These are phyloP conservation scores for Axilococcus clingmanii DNA, from an alignment of 139 green algal genomes.

Conservation along the genomic window DNA sequence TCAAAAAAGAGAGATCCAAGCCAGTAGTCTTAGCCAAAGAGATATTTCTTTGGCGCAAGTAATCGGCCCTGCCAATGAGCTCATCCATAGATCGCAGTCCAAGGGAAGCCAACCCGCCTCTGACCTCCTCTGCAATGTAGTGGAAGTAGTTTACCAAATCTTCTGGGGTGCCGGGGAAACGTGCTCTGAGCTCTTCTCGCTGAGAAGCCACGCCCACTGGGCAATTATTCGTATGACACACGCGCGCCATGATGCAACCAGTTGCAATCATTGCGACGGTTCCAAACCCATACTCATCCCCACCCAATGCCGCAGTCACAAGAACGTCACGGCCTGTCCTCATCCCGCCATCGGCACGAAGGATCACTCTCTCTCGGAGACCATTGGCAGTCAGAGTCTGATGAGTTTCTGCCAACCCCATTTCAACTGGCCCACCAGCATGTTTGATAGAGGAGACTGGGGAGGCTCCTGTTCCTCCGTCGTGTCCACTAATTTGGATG, in stretches of 20 bases:
- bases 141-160: conserved; percentile 96
- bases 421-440: conserved; percentile 92
- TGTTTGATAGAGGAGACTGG: conserved; percentile 99
- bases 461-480: conserved; percentile 93
- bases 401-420: conserved; percentile 83
- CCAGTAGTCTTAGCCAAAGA: conserved; percentile 77
- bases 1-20: conserved; percentile 92
- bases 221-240: conserved; percentile 99
- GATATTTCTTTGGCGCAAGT: conserved; percentile 50
- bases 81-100: conserved; percentile 84
- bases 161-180: conserved; percentile 78
- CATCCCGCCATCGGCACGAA: conserved; percentile 91
- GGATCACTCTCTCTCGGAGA: conserved; percentile 86
- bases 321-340: conserved; percentile 87
- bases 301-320: conserved; percentile 78
- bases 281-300: conserved; percentile 96
- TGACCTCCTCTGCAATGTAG: conserved; percentile 87
- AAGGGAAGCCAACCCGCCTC: conserved; percentile 66
- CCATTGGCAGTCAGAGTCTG: conserved; percentile 81
- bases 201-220: conserved; percentile 94
- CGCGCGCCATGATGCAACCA: conserved; percentile 98
- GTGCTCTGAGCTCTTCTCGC: conserved; percentile 91
- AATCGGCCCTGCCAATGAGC: conserved; percentile 76
- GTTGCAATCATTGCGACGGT: conserved; percentile 96
- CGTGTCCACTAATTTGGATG: conserved; percentile 91